phyloP scores from a whole-genome alignment of 1,284 basidiomycete genomes.

The Sporisorium reilianum region DNA sequence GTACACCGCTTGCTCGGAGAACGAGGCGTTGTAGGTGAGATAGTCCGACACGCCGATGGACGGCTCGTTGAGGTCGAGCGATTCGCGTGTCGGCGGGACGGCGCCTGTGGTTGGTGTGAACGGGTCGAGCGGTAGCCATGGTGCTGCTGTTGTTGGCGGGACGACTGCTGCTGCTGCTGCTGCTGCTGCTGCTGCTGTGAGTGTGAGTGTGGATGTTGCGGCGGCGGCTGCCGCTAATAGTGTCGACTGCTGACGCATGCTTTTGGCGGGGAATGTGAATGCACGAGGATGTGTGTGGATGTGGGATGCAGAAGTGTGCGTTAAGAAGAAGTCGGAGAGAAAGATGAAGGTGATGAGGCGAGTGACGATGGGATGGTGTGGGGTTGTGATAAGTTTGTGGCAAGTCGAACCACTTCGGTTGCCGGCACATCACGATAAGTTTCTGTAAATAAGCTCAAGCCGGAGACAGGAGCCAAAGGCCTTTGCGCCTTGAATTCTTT shows the following conservation, averaged over 20 bases:
- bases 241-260: slow-evolving; percentile 28
- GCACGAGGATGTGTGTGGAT: no score
- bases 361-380: not conserved
- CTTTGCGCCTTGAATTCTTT: no score
- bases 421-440: slow-evolving; percentile 1
- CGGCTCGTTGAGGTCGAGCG: slow-evolving; percentile 33
- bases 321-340: not conserved
- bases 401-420: not conserved
- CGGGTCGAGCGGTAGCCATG: slow-evolving; percentile 32
- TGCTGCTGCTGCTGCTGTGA: not conserved
- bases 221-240: slow-evolving; percentile 7
- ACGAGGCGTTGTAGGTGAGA: slow-evolving; percentile 36
- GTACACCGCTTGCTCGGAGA: slow-evolving; percentile 45
- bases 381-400: not conserved
- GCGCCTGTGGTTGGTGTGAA: slow-evolving; percentile 11
- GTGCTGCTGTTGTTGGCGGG: slow-evolving; percentile 2
- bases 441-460: not conserved
- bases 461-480: no score
- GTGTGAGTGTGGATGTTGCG: no score
- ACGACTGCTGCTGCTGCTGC: not conserved
- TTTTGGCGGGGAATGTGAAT: not conserved
- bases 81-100: slow-evolving; percentile 21
- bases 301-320: not conserved
- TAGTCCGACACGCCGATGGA: slow-evolving; percentile 25
- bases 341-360: not conserved